Evolutionary conservation across 164 flowering plant genomes (phyloP).

Genomic region (Cinnamomum micranthum): DNA sequence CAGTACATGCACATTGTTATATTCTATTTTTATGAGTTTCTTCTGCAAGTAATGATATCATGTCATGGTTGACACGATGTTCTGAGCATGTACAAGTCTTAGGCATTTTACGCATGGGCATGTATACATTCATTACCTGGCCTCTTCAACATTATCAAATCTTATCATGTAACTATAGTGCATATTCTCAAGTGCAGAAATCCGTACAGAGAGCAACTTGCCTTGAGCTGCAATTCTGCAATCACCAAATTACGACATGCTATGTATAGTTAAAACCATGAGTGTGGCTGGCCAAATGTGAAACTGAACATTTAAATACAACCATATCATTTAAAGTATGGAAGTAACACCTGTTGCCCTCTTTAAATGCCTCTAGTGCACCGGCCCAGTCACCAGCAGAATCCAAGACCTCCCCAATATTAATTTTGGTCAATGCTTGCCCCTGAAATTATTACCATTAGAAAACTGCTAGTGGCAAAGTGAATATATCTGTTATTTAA

Average conservation of each 20-base stretch:
- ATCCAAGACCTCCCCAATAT: conserved; percentile 80
- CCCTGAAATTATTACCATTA: conserved; percentile 46
- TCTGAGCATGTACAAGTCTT: no score
- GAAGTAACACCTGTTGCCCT: conserved; percentile 65
- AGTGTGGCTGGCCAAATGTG: no score
- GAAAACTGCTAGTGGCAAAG: no score
- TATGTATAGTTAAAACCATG: no score
- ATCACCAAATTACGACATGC: background rate
- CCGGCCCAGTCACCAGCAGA: conserved; percentile 61
- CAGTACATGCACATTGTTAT: no score
- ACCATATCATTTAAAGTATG: no score
- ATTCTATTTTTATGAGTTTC: no score
- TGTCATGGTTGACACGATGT: no score
- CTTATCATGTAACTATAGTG: conserved; percentile 95
- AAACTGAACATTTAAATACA: no score
- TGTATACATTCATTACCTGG: conserved; percentile 41
- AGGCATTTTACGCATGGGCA: no score
- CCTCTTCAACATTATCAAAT: conserved; percentile 83
- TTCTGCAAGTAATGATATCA: no score
- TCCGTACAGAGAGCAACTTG: conserved; percentile 51
- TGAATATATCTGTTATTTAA: no score
- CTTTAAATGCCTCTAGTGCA: conserved; percentile 74
- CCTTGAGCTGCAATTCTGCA: conserved; percentile 81
- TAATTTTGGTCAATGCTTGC: conserved; percentile 78
- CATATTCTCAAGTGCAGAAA: conserved; percentile 91